Base-by-base conservation (phyloP, 345 rosid species). In the Laguncularia racemosa region DNA sequence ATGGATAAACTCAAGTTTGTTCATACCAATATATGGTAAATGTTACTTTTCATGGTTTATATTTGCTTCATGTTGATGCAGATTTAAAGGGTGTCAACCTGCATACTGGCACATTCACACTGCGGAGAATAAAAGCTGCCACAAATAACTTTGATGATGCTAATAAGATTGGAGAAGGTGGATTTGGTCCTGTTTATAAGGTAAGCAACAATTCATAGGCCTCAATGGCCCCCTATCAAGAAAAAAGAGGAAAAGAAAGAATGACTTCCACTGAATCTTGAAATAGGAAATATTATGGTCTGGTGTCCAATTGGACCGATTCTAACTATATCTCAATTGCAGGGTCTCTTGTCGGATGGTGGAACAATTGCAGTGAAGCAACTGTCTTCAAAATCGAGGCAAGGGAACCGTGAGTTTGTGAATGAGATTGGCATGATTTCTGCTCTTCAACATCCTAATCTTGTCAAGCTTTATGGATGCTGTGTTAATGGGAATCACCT, bases 361-460 rank as follows among this genome's bases (percentile, higher is more conserved):
- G 53, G 26, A 0, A 14, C 46, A 15, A 12, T 62, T 20, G 66
- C 59, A 4, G 66, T 62, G 26, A 62, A 62, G 47, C 66, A 46
- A 1, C 53, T 53, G 19, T 62, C 66, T 3, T 16, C 12, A 12
- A 62, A 53, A 28, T 62, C 59, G 11, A 62, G 54, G 66, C 66
- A 26, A 46, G 66, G 66, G 16, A 62, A 53, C 49, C 53, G 59
- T 26, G 66, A 62, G n/a, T 62, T 62, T 33, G 15, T 62, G 26
- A 62, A 54, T 53, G 66, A 62, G 59, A 46, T 62, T 18, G 58
- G 66, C 16, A 53, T 62, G 66, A 53, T 62, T 21, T 62, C 66
- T 10, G 66, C 66, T 16, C 53, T 62, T 28, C 66, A 53, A 10
- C 66, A 62, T 48, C 59, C 16, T 12, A 44, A 62, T 54, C 66